Base-by-base conservation (phyloP, 495 filamentous ascomycete genomes). In the Aspergillus sparsus region DNA sequence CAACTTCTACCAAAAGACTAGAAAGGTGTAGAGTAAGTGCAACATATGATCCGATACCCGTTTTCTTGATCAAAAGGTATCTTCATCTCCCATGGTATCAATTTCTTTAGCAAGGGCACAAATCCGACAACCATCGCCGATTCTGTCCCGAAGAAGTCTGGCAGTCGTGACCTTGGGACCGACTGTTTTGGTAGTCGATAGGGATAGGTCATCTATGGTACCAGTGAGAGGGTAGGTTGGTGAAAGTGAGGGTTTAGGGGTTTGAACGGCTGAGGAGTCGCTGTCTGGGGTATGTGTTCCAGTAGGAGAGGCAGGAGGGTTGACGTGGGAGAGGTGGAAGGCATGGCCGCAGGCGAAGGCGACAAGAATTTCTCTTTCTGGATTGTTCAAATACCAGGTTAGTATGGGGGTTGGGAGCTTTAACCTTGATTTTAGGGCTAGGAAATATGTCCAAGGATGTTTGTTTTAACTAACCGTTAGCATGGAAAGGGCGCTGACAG, bases 271-370 rank as follows among this genome's bases (percentile, higher is more conserved):
- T 1, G 62, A 27, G 21, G 21, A 57, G 3, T 27, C 58, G 21
- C 44, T 61, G 47, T 66, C 46, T 4, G 75, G 76, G 0, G 51
- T 63, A 12, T 39, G 32, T 36, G 60, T 49, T 6, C 53, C 35
- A 10, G 54, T 21, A 10, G 74, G 71, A 2, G 77, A 74, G 6
- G 74, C 64, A 10, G 77, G 74, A 55, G 84, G 49, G 46, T 80
- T 81, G 12, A 98, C 74, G 66, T 96, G 94, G 8, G 85, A 80
- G 7, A 97, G 78, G 64, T 98, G 94, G 74, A 93, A 98, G 34
- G 93, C 83, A 66, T 98, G 93, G 1, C 90, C 88, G 71, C 94
- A 98, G 6, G 90, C 89, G 62, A 97, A 98, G 34, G 90, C 92
- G 7, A 98, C 82, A 8, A 98, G 84, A 7, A 90, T 89, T 62